These are phyloP conservation scores for Lanmaoa pseudosensibilis DNA, from an alignment of 768 basidiomycete species.

Conservation along the genomic window DNA sequence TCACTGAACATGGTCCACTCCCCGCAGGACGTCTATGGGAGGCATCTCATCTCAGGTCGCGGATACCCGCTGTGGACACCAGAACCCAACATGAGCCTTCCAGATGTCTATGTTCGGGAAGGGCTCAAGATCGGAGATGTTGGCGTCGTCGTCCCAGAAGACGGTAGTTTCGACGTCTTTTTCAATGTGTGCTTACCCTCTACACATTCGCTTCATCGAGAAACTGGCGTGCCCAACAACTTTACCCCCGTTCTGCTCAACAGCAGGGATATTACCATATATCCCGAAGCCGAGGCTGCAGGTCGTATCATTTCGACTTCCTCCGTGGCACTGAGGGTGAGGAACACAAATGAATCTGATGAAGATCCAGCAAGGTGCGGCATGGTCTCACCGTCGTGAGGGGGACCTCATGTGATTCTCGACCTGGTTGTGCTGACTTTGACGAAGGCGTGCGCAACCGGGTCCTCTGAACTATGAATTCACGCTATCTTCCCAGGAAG, in stretches of 20 bases:
- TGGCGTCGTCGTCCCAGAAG: slow-evolving; percentile 30
- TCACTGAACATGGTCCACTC: slow-evolving; percentile 5
- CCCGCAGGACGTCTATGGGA: slow-evolving; percentile 20
- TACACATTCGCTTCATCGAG: slow-evolving; percentile 19
- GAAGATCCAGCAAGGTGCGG: slow-evolving; percentile 3
- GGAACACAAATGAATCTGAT: not conserved
- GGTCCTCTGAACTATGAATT: slow-evolving; percentile 13
- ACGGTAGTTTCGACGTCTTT: slow-evolving; percentile 37
- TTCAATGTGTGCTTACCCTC: slow-evolving; percentile 37
- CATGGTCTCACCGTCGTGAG: not conserved
- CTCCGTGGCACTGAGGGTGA: slow-evolving; percentile 6
- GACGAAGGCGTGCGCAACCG: not conserved
- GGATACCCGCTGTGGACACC: slow-evolving; percentile 38
- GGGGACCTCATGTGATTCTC: too few species aligned
- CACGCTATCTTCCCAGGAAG: slow-evolving; percentile 22
- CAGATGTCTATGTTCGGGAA: slow-evolving; percentile 20
- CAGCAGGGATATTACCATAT: slow-evolving; percentile 9
- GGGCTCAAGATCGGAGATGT: slow-evolving; percentile 39
- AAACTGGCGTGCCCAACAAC: slow-evolving; percentile 23
- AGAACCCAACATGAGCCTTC: slow-evolving; percentile 25
- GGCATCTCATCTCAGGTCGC: slow-evolving; percentile 15
- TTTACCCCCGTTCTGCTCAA: slow-evolving; percentile 24
- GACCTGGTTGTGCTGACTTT: not conserved
- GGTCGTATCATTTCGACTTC: slow-evolving; percentile 17
- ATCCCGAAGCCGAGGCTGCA: slow-evolving; percentile 5